These are phyloP conservation scores for Pascua guehoae DNA, from an alignment of 1,284 basidiomycete genomes.

Conservation along the genomic window DNA sequence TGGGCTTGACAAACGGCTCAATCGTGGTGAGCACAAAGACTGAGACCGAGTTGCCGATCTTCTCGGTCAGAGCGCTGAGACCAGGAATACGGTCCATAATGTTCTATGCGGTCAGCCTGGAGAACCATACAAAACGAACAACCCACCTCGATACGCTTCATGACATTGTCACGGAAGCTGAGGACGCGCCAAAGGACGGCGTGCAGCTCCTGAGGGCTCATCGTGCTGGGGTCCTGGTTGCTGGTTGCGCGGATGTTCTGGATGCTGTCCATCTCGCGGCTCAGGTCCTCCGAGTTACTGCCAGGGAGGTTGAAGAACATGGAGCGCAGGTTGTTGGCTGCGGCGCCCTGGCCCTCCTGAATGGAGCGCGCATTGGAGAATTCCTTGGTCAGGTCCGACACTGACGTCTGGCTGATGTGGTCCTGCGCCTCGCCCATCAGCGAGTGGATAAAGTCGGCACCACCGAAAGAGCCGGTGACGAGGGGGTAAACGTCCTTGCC, in stretches of 20 bases:
- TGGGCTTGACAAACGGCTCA: constrained; percentile 66
- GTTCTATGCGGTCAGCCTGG: constrained; percentile 3
- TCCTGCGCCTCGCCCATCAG: constrained; percentile 55
- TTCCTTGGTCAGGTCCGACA: constrained; percentile 78
- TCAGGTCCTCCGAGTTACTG: constrained; percentile 54
- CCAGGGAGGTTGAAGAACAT: constrained; percentile 61
- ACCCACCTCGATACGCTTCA: constrained; percentile 68
- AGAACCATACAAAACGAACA: constrained; percentile 34
- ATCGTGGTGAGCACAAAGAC: constrained; percentile 78
- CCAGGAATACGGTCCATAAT: constrained; percentile 68
- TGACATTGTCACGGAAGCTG: constrained; percentile 75
- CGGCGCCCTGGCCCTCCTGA: constrained; percentile 53
- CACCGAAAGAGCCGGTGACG: constrained; percentile 85
- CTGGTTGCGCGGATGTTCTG: constrained; percentile 65
- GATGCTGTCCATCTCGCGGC: constrained; percentile 70
- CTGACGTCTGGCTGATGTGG: constrained; percentile 61
- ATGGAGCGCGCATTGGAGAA: constrained; percentile 60
- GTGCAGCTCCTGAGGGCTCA: constrained; percentile 86
- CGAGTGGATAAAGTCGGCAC: constrained; percentile 78
- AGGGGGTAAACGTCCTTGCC: constrained; percentile 75
- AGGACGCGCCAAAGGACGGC: constrained; percentile 76
- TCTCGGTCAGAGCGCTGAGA: constrained; percentile 69
- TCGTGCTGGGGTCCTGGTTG: constrained; percentile 65
- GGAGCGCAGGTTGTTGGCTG: constrained; percentile 45
- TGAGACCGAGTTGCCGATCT: constrained; percentile 73